These are phyloP conservation scores for Fonsecaea nubica DNA, from an alignment of 2,329 filamentous ascomycete species.

Conservation along the genomic window DNA sequence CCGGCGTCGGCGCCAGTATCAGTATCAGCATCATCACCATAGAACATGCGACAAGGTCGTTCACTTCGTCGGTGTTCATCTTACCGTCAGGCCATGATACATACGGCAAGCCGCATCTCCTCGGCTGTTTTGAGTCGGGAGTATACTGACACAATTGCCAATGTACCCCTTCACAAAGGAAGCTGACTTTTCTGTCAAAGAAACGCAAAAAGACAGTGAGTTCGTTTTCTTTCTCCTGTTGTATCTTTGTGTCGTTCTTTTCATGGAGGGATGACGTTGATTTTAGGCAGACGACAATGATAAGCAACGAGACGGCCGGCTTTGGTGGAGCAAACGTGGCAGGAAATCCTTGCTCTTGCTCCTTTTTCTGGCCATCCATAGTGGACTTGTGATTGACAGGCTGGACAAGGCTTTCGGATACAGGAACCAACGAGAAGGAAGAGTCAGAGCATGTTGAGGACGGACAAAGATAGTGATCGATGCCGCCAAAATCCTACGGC, in stretches of 20 bases:
- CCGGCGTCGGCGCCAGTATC: background rate
- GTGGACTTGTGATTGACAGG: background rate
- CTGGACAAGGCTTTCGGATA: slow-evolving; percentile 2
- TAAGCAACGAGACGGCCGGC: background rate
- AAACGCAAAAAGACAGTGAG: background rate
- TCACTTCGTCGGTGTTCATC: no score
- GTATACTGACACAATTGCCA: background rate
- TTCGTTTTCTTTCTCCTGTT: background rate
- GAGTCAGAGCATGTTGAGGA: background rate
- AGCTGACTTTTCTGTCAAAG: background rate
- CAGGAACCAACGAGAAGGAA: slow-evolving; percentile 9
- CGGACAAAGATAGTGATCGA: slow-evolving; percentile 13
- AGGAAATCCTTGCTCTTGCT: background rate
- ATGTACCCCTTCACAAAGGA: background rate
- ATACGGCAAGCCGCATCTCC: background rate
- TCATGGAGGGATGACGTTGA: slow-evolving; percentile 8
- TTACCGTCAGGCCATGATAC: background rate
- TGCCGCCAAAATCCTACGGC: background rate
- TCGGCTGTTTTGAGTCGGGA: background rate
- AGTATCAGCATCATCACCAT: background rate
- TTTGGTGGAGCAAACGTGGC: background rate
- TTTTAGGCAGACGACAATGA: slow-evolving; percentile 11
- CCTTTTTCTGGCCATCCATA: background rate
- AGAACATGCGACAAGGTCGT: background rate
- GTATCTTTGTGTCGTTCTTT: background rate